Evolutionary conservation across 2,329 filamentous ascomycete species (phyloP).

Genomic region (Colletotrichum eremochloae): DNA sequence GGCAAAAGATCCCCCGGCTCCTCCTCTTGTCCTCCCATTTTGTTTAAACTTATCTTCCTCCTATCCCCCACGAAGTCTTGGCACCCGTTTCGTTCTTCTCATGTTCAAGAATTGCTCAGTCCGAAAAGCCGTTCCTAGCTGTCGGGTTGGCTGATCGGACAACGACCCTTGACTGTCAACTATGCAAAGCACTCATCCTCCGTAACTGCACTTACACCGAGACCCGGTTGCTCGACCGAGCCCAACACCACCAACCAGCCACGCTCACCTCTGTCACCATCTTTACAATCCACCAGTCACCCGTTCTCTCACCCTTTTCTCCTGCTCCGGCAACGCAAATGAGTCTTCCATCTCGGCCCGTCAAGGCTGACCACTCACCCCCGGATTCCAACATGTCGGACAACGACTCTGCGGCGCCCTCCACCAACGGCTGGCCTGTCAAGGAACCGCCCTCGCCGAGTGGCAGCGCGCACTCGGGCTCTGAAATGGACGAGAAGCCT

Average conservation of each 20-base stretch:
- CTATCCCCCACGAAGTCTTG: slow-evolving; percentile 42
- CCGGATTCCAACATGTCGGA: slow-evolving; percentile 55
- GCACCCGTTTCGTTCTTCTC: slow-evolving; percentile 41
- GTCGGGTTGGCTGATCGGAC: slow-evolving; percentile 40
- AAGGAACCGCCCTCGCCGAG: slow-evolving; percentile 55
- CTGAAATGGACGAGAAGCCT: slow-evolving; percentile 55
- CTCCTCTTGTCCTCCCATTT: slow-evolving; percentile 37
- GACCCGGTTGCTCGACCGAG: slow-evolving; percentile 35
- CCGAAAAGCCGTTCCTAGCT: slow-evolving; percentile 41
- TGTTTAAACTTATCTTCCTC: slow-evolving; percentile 42
- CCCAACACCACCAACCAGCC: slow-evolving; percentile 8
- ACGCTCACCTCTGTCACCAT: not conserved
- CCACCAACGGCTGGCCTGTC: slow-evolving; percentile 52
- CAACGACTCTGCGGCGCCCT: slow-evolving; percentile 56
- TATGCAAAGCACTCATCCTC: slow-evolving; percentile 41
- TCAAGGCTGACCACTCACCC: slow-evolving; percentile 41
- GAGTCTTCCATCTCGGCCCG: slow-evolving; percentile 38
- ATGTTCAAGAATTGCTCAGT: slow-evolving; percentile 41
- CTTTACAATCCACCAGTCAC: slow-evolving; percentile 24
- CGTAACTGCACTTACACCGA: slow-evolving; percentile 43
- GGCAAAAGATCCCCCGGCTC: slow-evolving; percentile 40
- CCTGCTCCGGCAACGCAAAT: slow-evolving; percentile 37
- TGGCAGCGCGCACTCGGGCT: slow-evolving; percentile 59
- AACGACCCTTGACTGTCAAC: slow-evolving; percentile 38
- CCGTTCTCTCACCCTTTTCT: slow-evolving; percentile 5